Percentiles rank a stretch among this genome's conserved stretches.
Evolutionary conservation across 2,329 filamentous ascomycete species (phyloP).

Genomic region (Neopestalotiopsis sp.): DNA sequence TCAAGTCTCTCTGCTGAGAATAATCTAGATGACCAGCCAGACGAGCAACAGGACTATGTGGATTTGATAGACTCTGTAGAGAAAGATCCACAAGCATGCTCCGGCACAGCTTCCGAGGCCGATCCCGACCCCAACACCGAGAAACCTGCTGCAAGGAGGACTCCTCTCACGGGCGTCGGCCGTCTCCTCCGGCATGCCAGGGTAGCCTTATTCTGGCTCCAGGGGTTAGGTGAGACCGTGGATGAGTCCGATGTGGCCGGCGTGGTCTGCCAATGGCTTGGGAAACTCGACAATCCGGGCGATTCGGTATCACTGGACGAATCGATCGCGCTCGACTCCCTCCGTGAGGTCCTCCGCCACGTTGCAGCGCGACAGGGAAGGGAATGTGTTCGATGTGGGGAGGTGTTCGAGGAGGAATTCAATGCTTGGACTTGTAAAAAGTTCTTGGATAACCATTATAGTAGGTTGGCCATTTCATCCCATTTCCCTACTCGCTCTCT

Average conservation of each 20-base stretch:
- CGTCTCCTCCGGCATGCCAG: background rate
- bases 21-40: no score
- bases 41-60: no score
- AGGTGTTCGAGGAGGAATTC: background rate
- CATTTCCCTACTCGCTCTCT: background rate
- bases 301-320: background rate
- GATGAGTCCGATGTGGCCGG: background rate
- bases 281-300: background rate
- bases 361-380: background rate
- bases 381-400: background rate
- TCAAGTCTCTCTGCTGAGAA: no score
- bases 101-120: no score
- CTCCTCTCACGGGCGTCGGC: background rate
- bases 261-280: background rate
- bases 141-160: no score
- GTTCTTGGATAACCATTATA: background rate
- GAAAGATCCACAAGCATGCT: no score
- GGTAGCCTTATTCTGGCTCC: background rate
- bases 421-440: background rate
- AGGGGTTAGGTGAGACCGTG: background rate
- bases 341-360: background rate
- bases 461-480: background rate
- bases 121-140: no score
- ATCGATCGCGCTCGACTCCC: background rate
- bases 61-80: no score